A percentile compares a stretch with the other conserved stretches of the same genome.
Evolutionary conservation across 768 basidiomycete genomes (phyloP).

Genomic region (Hygrophorus russula): DNA sequence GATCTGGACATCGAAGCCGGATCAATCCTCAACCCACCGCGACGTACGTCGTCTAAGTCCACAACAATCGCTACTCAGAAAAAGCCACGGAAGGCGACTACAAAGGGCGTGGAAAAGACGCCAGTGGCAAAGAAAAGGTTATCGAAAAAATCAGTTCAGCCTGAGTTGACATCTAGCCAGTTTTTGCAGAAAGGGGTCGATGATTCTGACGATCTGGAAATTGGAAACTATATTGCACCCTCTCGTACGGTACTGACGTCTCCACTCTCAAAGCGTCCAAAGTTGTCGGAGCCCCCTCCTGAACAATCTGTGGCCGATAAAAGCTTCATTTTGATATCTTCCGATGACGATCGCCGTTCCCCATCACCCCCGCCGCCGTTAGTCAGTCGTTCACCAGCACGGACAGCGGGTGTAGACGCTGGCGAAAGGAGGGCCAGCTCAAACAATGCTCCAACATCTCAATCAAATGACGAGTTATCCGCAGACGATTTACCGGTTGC

Average conservation of each 20-base stretch:
- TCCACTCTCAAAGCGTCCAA: neutral
- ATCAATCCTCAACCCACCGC: conserved; percentile 26
- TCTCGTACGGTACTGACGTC: neutral
- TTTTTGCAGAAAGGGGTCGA: conserved; percentile 35
- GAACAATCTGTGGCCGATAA: neutral
- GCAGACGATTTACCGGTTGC: neutral
- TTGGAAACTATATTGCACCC: conserved; percentile 30
- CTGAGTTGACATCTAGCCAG: conserved; percentile 24
- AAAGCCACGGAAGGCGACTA: conserved; percentile 34
- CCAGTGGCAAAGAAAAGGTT: conserved; percentile 15
- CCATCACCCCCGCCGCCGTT: conserved; percentile 6
- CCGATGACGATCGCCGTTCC: conserved; percentile 3
- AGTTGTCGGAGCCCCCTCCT: neutral
- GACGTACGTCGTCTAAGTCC: conserved; percentile 40
- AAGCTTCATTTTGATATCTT: conserved; percentile 10
- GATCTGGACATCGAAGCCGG: conserved; percentile 60
- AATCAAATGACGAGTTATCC: no score
- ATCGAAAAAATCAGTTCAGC: conserved; percentile 1
- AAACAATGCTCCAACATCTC: no score
- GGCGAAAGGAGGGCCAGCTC: neutral
- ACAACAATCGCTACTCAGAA: conserved; percentile 20
- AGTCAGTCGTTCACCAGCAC: neutral
- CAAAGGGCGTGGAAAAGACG: conserved; percentile 21
- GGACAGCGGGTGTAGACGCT: neutral
- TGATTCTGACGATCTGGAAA: conserved; percentile 45